Conservation (phyloP, 805 yeast species). For the Saccharomycopsis babjevae region DNA sequence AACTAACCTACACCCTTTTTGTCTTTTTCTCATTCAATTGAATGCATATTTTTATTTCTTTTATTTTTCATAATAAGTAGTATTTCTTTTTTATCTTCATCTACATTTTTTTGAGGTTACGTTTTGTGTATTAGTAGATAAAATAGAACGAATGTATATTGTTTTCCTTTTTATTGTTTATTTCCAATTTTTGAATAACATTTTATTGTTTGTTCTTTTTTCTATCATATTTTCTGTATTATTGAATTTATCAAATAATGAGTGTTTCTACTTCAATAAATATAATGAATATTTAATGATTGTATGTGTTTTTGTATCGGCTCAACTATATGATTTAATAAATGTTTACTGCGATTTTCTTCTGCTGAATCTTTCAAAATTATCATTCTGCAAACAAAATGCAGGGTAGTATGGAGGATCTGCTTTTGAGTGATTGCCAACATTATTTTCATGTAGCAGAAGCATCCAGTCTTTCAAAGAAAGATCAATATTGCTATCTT, state of each 20-base stretch:
- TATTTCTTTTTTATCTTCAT: neutral
- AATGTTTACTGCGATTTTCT: neutral
- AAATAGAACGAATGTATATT: neutral
- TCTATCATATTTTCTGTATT: no score
- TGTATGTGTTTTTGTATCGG: no score
- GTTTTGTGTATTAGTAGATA: neutral
- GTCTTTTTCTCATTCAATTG: neutral
- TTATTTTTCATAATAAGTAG: neutral
- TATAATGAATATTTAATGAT: neutral
- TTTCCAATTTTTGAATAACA: no score
- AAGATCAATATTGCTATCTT: neutral
- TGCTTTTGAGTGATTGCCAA: neutral
- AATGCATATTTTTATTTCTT: neutral
- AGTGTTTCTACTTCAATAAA: neutral
- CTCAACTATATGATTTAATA: no score
- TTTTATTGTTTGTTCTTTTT: neutral
- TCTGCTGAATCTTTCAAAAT: conserved; percentile 16
- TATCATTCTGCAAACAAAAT: conserved; percentile 16
- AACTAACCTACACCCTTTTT: neutral
- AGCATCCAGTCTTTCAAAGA: neutral
- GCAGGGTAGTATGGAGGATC: conserved; percentile 15
- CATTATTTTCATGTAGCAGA: neutral
- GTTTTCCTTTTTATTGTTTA: neutral
- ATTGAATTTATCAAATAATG: no score
- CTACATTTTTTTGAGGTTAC: neutral